Evolutionary conservation across 1,139 yeast species (phyloP).

Genomic region (Saccharomyces hybrid): DNA sequence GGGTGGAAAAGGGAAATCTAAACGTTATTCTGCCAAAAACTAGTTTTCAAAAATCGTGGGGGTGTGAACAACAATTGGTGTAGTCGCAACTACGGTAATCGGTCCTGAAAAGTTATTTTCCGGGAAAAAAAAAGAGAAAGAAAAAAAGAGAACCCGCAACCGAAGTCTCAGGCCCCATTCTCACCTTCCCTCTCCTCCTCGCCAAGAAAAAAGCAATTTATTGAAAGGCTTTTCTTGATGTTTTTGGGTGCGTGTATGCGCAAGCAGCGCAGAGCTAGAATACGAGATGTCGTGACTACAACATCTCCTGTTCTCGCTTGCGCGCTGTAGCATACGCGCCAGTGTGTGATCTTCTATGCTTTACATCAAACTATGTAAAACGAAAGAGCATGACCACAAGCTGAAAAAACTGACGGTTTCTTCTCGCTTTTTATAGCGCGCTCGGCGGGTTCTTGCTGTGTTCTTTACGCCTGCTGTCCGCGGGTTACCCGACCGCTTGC

Average conservation of each 20-base stretch:
- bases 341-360: no score
- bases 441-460: no score
- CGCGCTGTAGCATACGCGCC: neutral
- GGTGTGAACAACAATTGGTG: slow-evolving; percentile 11
- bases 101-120: slow-evolving; percentile 6
- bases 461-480: no score
- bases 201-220: slow-evolving; percentile 2
- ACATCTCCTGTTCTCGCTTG: neutral
- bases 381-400: no score
- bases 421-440: no score
- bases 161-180: neutral
- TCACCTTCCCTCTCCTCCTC: neutral
- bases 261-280: neutral
- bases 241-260: neutral
- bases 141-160: neutral
- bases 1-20: slow-evolving; percentile 5
- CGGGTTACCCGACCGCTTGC: no score
- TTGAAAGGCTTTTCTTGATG: slow-evolving; percentile 4
- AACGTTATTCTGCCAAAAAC: slow-evolving; percentile 7
- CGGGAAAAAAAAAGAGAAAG: neutral
- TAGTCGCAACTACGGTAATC: slow-evolving; percentile 12
- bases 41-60: slow-evolving; percentile 13
- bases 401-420: no score
- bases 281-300: neutral
- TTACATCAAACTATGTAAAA: no score